These are phyloP conservation scores for Euphorbia pulcherrima DNA, from an alignment of 345 rosid species.

Conservation along the genomic window DNA sequence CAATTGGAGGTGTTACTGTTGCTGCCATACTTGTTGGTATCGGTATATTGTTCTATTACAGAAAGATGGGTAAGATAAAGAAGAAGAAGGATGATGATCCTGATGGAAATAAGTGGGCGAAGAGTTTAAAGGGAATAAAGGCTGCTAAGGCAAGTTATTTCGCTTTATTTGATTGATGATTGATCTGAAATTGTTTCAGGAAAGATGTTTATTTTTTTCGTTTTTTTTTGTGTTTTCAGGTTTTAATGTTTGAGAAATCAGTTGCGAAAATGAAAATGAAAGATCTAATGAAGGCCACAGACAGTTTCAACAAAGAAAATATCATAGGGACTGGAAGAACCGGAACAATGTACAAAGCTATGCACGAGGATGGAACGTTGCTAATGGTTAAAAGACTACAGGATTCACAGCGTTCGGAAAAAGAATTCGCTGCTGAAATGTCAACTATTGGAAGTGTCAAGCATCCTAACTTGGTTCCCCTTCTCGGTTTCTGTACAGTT, in stretches of 20 bases:
- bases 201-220: neutral
- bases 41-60: slow-evolving; percentile 49
- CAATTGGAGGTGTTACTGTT: slow-evolving; percentile 56
- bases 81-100: slow-evolving; percentile 83
- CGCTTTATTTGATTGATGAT: slow-evolving; percentile 17
- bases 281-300: slow-evolving; percentile 89
- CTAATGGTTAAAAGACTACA: slow-evolving; percentile 89
- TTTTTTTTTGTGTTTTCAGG: slow-evolving; percentile 44
- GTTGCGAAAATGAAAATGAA: slow-evolving; percentile 68
- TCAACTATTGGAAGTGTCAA: slow-evolving; percentile 74
- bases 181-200: neutral
- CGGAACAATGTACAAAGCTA: slow-evolving; percentile 77
- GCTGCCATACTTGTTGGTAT: slow-evolving; percentile 57
- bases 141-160: slow-evolving; percentile 56
- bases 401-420: slow-evolving; percentile 81
- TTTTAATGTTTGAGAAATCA: slow-evolving; percentile 78
- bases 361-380: slow-evolving; percentile 62
- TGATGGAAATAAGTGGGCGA: slow-evolving; percentile 87
- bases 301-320: slow-evolving; percentile 66
- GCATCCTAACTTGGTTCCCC: slow-evolving; percentile 80
- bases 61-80: slow-evolving; percentile 39
- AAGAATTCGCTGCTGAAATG: slow-evolving; percentile 81
- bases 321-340: slow-evolving; percentile 83
- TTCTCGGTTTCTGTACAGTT: slow-evolving; percentile 74
- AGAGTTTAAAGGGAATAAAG: slow-evolving; percentile 59